Evolutionary conservation across 2,329 filamentous ascomycete species (phyloP).

Genomic region (Beauveria sp.): DNA sequence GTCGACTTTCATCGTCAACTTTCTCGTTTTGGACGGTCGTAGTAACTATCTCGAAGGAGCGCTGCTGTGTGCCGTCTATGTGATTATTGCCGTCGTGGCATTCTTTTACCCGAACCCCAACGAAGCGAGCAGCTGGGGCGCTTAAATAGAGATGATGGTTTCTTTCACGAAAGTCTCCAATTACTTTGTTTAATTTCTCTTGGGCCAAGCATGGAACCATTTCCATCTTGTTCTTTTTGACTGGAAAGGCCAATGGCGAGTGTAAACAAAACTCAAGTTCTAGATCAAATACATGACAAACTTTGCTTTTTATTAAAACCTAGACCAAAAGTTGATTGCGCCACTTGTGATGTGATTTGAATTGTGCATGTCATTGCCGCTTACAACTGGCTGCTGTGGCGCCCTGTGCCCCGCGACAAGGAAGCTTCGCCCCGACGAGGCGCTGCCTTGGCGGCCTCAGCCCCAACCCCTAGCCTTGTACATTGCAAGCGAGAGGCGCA

Average conservation of each 20-base stretch:
- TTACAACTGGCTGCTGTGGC: neutral
- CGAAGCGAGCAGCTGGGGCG: slow-evolving; percentile 37
- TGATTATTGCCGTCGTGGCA: slow-evolving; percentile 59
- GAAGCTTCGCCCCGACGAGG: slow-evolving; percentile 1
- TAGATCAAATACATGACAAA: neutral
- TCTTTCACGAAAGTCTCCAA: neutral
- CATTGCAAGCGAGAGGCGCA: neutral
- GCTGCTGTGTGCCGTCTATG: slow-evolving; percentile 56
- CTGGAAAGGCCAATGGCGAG: too few relatives aligned
- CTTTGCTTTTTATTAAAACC: neutral
- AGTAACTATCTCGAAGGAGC: slow-evolving; percentile 83
- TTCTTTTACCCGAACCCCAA: slow-evolving; percentile 55
- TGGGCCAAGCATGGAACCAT: too few relatives aligned
- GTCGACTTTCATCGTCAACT: slow-evolving; percentile 79
- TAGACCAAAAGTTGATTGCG: too few relatives aligned
- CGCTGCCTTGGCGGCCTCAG: slow-evolving; percentile 2
- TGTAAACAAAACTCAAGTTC: neutral
- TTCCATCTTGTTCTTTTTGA: too few relatives aligned
- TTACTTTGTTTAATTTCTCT: too few relatives aligned
- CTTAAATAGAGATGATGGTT: neutral
- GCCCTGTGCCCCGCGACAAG: neutral
- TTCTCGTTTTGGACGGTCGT: slow-evolving; percentile 75
- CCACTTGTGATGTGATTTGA: neutral
- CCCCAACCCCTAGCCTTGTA: neutral
- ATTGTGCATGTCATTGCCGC: neutral